Percentiles rank a stretch among this genome's conserved stretches.
phyloP scores from a whole-genome alignment of 352 stramenopile genomes.

The Thraustochytrium striatum region DNA sequence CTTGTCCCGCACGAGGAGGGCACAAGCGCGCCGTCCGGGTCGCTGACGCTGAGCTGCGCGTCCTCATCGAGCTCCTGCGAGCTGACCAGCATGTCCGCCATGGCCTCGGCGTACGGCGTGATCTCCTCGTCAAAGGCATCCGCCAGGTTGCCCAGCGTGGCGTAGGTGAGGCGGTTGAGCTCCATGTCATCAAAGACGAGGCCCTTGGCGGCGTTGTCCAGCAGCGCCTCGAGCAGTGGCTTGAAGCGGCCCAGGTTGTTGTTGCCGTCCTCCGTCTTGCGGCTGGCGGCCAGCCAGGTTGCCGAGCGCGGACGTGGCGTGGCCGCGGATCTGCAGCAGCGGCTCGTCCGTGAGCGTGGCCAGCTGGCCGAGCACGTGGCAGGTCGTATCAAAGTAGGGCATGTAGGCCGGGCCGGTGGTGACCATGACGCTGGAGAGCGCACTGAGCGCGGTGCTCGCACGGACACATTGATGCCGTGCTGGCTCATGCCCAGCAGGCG shows the following conservation, averaged over 20 bases:
- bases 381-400: conserved; percentile 25
- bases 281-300: neutral
- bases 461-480: conserved; percentile 6
- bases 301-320: conserved; percentile 7
- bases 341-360: neutral
- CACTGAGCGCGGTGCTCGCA: conserved; percentile 7
- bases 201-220: conserved; percentile 17
- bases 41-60: neutral
- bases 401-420: conserved; percentile 19
- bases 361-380: neutral
- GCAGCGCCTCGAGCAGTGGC: neutral
- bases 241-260: conserved; percentile 27
- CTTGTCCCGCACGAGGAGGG: conserved; percentile 8
- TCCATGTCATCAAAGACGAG: conserved; percentile 45
- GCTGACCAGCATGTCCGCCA: neutral
- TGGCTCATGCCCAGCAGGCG: neutral
- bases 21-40: conserved; percentile 37
- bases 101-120: neutral
- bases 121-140: conserved; percentile 7
- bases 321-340: conserved; percentile 19
- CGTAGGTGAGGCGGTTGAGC: conserved; percentile 14
- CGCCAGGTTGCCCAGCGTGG: conserved; percentile 6
- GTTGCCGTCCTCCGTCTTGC: neutral
- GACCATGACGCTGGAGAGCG: conserved; percentile 34
- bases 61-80: neutral